Evolutionary conservation across 495 filamentous ascomycete species (phyloP).

Genomic region (Trichoderma orchidacearum): DNA sequence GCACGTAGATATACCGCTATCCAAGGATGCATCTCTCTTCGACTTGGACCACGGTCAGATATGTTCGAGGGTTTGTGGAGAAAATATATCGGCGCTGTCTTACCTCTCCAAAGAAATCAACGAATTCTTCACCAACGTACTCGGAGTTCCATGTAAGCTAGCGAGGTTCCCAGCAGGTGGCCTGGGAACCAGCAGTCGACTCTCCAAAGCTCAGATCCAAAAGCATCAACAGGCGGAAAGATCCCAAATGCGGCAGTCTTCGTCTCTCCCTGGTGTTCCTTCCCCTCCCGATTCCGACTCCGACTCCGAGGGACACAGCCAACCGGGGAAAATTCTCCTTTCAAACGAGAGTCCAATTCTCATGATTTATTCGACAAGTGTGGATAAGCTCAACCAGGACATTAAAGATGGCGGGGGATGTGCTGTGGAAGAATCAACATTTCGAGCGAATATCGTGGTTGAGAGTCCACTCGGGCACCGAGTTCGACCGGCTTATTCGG

Average conservation of each 20-base stretch:
- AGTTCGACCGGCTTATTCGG: constrained; percentile 22
- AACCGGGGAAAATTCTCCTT: constrained; percentile 50
- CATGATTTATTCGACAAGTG: constrained; percentile 63
- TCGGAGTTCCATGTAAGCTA: constrained; percentile 66
- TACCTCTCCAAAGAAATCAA: constrained; percentile 53
- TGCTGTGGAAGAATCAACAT: constrained; percentile 50
- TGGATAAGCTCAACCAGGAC: constrained; percentile 58
- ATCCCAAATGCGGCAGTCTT: constrained; percentile 25
- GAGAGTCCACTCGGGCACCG: constrained; percentile 14
- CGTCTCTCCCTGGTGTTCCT: constrained; percentile 38
- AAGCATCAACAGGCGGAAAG: constrained; percentile 28
- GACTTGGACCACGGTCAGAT: constrained; percentile 17
- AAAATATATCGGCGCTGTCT: constrained; percentile 50
- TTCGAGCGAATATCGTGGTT: constrained; percentile 77
- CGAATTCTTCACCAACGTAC: constrained; percentile 55
- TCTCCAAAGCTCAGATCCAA: constrained; percentile 51
- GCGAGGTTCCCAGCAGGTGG: constrained; percentile 62
- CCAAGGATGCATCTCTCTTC: constrained; percentile 41
- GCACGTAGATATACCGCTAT: constrained; percentile 51
- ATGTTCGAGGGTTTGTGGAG: constrained; percentile 64
- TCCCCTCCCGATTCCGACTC: constrained; percentile 35
- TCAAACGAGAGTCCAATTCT: constrained; percentile 92
- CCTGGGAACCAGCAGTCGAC: constrained; percentile 39
- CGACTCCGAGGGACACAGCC: constrained; percentile 8
- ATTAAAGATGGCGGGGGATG: constrained; percentile 46